A percentile compares a stretch with the other conserved stretches of the same genome.
These are phyloP conservation scores for Helotiales sp. DNA, from an alignment of 2,329 filamentous ascomycete species.

Conservation along the genomic window DNA sequence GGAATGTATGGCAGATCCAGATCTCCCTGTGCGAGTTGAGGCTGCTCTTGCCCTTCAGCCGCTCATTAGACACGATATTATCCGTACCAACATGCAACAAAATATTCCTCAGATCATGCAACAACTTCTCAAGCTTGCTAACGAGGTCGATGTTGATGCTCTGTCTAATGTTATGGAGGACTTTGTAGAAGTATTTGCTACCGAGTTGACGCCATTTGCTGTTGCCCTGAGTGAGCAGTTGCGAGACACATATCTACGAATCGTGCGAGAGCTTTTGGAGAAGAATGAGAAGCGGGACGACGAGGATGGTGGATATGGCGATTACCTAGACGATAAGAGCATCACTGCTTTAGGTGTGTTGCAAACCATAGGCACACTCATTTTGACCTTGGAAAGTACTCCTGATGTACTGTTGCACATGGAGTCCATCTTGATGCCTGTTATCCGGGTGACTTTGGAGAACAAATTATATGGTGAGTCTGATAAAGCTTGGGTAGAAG, in stretches of 20 bases:
- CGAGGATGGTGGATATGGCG: constrained; percentile 71
- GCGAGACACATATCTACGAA: constrained; percentile 91
- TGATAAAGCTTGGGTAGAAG: not conserved
- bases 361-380: constrained; percentile 96
- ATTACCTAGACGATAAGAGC: constrained; percentile 96
- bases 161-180: constrained; percentile 99
- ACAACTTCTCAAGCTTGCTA: constrained; percentile 92
- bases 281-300: constrained; percentile 77
- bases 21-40: constrained; percentile 89
- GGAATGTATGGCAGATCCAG: constrained; percentile 94
- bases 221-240: constrained; percentile 95
- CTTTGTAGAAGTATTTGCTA: constrained; percentile 98
- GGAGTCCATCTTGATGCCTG: constrained; percentile 94
- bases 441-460: constrained; percentile 92
- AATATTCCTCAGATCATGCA: constrained; percentile 99
- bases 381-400: constrained; percentile 94
- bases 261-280: constrained; percentile 87
- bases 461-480: constrained; percentile 90
- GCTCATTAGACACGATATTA: constrained; percentile 91
- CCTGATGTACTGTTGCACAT: constrained; percentile 93
- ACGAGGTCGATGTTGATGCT: constrained; percentile 96
- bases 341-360: constrained; percentile 95
- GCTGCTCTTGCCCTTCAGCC: constrained; percentile 93
- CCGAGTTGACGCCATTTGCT: constrained; percentile 93
- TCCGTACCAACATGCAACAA: constrained; percentile 92